A percentile compares a stretch with the other conserved stretches of the same genome.
These are phyloP conservation scores for Trichocladium uniseriatum DNA, from an alignment of 495 filamentous ascomycete species.

Conservation along the genomic window DNA sequence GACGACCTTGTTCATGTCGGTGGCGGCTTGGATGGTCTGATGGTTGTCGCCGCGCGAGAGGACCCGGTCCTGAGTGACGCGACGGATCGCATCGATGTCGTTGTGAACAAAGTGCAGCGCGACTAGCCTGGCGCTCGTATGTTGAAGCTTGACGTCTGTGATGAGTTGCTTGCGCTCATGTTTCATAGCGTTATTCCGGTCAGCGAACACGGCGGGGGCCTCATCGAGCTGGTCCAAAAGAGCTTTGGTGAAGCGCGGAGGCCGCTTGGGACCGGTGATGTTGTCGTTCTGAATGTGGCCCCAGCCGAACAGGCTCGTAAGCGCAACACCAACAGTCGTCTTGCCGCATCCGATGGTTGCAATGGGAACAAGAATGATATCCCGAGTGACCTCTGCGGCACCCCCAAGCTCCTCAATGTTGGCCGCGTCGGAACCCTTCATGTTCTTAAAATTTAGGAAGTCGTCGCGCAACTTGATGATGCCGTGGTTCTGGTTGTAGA, in stretches of 20 bases:
- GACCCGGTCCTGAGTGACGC: conserved; percentile 70
- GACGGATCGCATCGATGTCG: conserved; percentile 54
- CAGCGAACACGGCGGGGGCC: conserved; percentile 71
- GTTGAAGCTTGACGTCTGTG: conserved; percentile 54
- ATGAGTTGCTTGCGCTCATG: conserved; percentile 84
- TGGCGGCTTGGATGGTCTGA: conserved; percentile 86
- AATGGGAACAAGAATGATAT: conserved; percentile 74
- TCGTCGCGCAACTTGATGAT: conserved; percentile 85
- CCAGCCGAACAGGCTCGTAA: conserved; percentile 81
- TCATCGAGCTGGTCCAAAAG: conserved; percentile 50
- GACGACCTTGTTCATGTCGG: conserved; percentile 55
- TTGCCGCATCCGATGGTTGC: conserved; percentile 95
- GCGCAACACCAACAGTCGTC: conserved; percentile 79
- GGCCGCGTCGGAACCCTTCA: conserved; percentile 69
- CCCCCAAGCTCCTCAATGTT: conserved; percentile 31
- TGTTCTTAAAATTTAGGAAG: conserved; percentile 68
- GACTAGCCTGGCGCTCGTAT: conserved; percentile 61
- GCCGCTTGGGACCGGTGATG: conserved; percentile 67
- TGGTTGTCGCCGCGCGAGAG: conserved; percentile 88
- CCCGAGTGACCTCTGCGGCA: conserved; percentile 39
- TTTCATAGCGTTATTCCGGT: conserved; percentile 85
- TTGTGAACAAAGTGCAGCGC: conserved; percentile 89
- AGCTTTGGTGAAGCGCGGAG: conserved; percentile 59
- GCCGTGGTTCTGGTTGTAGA: conserved; percentile 83
- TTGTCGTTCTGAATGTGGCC: conserved; percentile 96